These are phyloP conservation scores for Arachis hypogaea DNA, from an alignment of 306 rosid species.

Conservation along the genomic window DNA sequence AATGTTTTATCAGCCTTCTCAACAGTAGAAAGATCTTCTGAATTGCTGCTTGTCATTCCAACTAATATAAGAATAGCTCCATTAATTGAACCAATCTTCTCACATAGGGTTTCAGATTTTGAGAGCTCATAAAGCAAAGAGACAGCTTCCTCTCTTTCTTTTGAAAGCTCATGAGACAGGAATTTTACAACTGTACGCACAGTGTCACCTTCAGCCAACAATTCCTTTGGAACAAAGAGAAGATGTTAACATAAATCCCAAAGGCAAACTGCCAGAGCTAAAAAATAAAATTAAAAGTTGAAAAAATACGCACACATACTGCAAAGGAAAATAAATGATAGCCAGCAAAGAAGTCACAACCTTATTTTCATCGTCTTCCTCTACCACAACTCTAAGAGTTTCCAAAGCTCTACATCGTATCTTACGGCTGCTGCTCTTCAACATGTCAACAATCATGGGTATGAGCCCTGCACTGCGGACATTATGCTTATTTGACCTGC, in stretches of 20 bases:
- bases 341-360: conserved; percentile 54
- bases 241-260: conserved; percentile 39
- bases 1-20: conserved; percentile 80
- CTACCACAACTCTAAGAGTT: conserved; percentile 78
- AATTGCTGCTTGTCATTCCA: conserved; percentile 95
- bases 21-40: conserved; percentile 76
- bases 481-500: conserved; percentile 61
- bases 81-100: conserved; percentile 87
- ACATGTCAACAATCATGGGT: conserved; percentile 85
- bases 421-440: conserved; percentile 79
- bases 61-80: conserved; percentile 96
- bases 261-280: conserved; percentile 23
- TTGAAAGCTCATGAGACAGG: conserved; percentile 75
- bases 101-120: conserved; percentile 78
- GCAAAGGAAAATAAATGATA: conserved; percentile 39
- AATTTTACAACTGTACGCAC: conserved; percentile 87
- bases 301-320: no score
- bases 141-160: conserved; percentile 94
- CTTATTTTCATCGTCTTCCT: conserved; percentile 86
- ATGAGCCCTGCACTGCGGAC: conserved; percentile 80
- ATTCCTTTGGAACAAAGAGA: conserved; percentile 64
- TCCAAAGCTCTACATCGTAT: conserved; percentile 86
- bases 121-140: conserved; percentile 94
- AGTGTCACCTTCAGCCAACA: conserved; percentile 89
- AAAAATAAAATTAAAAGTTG: background rate